phyloP scores from a whole-genome alignment of 23 red algal species.

The Gracilaria vermiculophylla region DNA sequence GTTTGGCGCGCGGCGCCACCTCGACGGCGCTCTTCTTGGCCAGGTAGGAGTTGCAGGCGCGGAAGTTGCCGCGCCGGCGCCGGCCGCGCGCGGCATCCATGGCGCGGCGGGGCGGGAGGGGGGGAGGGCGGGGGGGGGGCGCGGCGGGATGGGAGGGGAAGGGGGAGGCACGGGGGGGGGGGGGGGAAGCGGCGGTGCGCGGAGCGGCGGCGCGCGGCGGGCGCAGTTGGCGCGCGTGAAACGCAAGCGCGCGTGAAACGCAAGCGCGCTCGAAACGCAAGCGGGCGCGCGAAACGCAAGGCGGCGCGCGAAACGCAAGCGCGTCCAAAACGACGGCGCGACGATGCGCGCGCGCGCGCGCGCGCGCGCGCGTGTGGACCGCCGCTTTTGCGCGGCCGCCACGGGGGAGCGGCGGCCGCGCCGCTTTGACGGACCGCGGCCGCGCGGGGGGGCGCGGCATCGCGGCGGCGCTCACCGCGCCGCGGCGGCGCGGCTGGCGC shows the following conservation, averaged over 20 bases:
- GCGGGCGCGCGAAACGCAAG: too few species aligned
- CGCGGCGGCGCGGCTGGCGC: too few species aligned
- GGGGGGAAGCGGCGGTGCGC: background rate
- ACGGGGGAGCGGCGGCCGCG: background rate
- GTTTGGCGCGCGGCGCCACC: conserved; percentile 3
- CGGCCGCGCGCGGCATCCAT: background rate
- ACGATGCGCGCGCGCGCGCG: too few species aligned
- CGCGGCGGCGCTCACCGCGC: too few species aligned
- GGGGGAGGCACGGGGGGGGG: background rate
- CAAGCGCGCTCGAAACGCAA: too few species aligned
- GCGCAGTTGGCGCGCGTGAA: too few species aligned
- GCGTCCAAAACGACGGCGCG: too few species aligned
- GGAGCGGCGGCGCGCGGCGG: background rate
- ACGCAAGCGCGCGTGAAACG: too few species aligned
- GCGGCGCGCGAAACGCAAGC: too few species aligned
- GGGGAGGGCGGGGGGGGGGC: background rate
- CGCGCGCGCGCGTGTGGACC: background rate
- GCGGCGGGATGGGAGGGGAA: background rate
- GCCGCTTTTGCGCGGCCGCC: background rate
- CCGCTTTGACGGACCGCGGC: background rate
- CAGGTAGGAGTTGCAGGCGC: conserved; percentile 60
- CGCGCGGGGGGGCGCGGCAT: background rate
- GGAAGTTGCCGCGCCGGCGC: conserved; percentile 26
- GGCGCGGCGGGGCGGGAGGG: background rate
- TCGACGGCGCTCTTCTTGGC: conserved; percentile 66